phyloP scores from a whole-genome alignment of 2,329 filamentous ascomycete species.

The Teratosphaeria viscida region DNA sequence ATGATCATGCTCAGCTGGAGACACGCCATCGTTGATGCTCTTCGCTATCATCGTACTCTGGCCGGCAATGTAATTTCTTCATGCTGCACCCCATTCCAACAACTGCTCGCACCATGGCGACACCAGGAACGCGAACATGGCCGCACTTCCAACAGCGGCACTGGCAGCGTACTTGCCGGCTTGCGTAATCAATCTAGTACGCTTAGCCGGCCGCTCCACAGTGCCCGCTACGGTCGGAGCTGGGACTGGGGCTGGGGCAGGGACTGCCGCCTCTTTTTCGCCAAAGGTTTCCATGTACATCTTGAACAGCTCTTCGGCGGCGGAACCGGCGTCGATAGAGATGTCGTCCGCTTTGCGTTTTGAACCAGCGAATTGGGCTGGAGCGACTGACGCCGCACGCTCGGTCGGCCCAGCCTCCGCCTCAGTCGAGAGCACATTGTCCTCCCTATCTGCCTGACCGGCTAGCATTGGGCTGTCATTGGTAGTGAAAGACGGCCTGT shows the following conservation, averaged over 20 bases:
- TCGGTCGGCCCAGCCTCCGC: background rate
- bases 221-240: background rate
- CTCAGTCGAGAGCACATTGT: background rate
- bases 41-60: background rate
- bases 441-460: background rate
- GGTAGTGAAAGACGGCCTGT: constrained; percentile 1
- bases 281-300: background rate
- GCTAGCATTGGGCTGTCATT: background rate
- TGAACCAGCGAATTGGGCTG: background rate
- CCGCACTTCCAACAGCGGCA: constrained; percentile 14
- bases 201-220: background rate
- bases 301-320: background rate
- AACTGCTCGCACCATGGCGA: constrained; percentile 16
- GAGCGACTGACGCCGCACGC: background rate
- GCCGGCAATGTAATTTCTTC: background rate
- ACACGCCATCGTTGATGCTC: background rate
- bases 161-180: constrained; percentile 9
- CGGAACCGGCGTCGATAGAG: background rate
- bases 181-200: background rate
- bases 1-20: background rate
- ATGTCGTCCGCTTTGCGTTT: constrained; percentile 21
- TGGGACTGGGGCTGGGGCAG: background rate
- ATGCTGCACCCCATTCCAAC: constrained; percentile 6
- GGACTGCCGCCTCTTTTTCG: background rate
- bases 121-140: constrained; percentile 16